Evolutionary conservation across 108 stramenopile genomes (phyloP), one percentile per base, ranked within the genome.

Genomic region (Cyclotella baltica): DNA sequence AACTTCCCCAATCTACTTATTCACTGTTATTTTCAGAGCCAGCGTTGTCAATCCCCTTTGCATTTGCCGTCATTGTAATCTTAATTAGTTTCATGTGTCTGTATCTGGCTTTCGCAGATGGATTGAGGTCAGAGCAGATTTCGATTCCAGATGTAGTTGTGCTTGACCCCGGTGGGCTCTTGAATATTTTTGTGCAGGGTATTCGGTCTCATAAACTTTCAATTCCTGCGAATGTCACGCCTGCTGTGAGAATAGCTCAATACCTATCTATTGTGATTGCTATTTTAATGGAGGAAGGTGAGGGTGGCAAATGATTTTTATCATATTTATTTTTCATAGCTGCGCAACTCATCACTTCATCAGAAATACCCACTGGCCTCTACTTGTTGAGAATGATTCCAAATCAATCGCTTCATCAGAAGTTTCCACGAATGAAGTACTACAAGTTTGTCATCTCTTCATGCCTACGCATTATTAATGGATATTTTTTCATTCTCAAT

Each of bases 11-110:
- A 23, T 28, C 25, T 43, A 46, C 64, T 3, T 43, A 66, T 13
- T 46, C 64, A 23, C 43, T 43, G 23, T 27, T 66, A 3, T 66
- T 66, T 27, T 47, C 64, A 6, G 43, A 66, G 23, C 22, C 20
- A 0, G 28, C 47, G 15, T 1, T 46, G 13, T 66, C 64, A 0
- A 22, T 66, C 3, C 64, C 64, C 13, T 66, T 66, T 66, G 36
- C 10, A 25, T 66, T 66, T 66, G 64, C 64, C 43, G 64, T 29
- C 1, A 15, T 25, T 2, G 28, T 43, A n/a, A 43, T 27, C n/a
- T 15, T 1, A n/a, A n/a, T 66, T 5, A 47, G 43, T 6, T 47
- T 36, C 23, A 47, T 47, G 0, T 38, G 36, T 66, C 36, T 66
- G 37, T 0, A 47, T 5, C 40, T 66, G 2, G 64, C 64, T 2